phyloP scores from a whole-genome alignment of 768 basidiomycete genomes.

The Solioccasus polychromus region DNA sequence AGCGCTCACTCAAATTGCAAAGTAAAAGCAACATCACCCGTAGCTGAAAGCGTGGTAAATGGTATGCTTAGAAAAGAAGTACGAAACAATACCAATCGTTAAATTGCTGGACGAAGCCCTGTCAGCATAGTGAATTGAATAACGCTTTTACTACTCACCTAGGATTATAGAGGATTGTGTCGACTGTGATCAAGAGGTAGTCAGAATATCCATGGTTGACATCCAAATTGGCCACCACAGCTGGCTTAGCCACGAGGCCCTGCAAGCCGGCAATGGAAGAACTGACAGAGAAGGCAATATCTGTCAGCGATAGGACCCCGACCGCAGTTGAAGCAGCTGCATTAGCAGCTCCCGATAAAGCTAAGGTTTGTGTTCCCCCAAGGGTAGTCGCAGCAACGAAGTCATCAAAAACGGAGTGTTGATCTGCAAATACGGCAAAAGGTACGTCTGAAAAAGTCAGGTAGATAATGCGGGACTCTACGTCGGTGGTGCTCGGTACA shows the following conservation, averaged over 20 bases:
- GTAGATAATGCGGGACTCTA: conserved; percentile 58
- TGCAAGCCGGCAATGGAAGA: conserved; percentile 61
- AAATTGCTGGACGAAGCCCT: conserved; percentile 27
- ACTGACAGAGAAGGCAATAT: conserved; percentile 57
- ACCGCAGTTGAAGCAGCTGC: conserved; percentile 64
- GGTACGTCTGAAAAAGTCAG: conserved; percentile 58
- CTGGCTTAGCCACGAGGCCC: conserved; percentile 58
- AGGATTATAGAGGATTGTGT: conserved; percentile 62
- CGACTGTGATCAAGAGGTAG: conserved; percentile 65
- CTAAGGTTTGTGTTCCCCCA: conserved; percentile 42
- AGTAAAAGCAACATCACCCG: conserved; percentile 61
- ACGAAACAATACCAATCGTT: conserved; percentile 31
- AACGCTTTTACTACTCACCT: conserved; percentile 36
- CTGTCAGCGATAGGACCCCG: conserved; percentile 54
- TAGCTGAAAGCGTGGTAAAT: conserved; percentile 47
- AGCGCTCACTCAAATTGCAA: conserved; percentile 51
- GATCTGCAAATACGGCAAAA: conserved; percentile 49
- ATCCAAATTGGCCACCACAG: conserved; percentile 55
- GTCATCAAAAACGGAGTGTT: conserved; percentile 51
- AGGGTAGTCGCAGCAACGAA: conserved; percentile 63
- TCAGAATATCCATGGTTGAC: conserved; percentile 66
- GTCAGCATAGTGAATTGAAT: conserved; percentile 1
- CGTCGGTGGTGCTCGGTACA: conserved; percentile 56
- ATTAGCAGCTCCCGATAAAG: conserved; percentile 52
- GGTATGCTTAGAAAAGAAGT: conserved; percentile 1